Evolutionary conservation across 139 green algal genomes (phyloP).

Genomic region (Tetradesmus lagerheimii): DNA sequence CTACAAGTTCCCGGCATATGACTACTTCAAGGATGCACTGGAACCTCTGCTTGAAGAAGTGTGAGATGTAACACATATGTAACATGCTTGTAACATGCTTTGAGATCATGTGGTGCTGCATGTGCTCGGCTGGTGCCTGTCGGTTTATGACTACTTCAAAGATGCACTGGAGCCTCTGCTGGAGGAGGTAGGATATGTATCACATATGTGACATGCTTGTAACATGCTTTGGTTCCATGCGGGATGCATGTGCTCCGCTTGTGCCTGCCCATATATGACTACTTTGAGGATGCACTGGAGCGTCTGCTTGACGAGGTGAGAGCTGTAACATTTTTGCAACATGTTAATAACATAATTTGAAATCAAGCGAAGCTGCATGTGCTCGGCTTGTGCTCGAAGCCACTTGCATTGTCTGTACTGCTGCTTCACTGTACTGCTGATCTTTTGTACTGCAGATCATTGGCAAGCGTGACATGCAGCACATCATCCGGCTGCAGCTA

Average conservation of each 20-base stretch:
- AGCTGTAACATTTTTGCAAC: too few species aligned
- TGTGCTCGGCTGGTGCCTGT: constrained; percentile 24
- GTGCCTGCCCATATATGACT: too few species aligned
- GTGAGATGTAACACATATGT: not conserved
- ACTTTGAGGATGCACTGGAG: constrained; percentile 52
- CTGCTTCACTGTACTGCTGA: constrained; percentile 14
- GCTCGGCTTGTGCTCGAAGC: too few species aligned
- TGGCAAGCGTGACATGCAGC: constrained; percentile 60
- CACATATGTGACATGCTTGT: not conserved
- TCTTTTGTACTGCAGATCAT: constrained; percentile 56
- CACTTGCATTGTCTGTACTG: not conserved
- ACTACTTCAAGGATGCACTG: constrained; percentile 61
- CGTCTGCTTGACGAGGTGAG: constrained; percentile 71
- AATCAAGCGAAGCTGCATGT: not conserved
- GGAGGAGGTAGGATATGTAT: constrained; percentile 53
- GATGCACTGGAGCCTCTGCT: constrained; percentile 69
- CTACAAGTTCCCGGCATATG: constrained; percentile 77
- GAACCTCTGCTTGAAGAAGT: constrained; percentile 76
- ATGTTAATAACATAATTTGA: too few species aligned
- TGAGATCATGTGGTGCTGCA: too few species aligned
- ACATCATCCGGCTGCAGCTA: constrained; percentile 81
- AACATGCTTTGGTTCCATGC: not conserved
- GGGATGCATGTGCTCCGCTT: too few species aligned
- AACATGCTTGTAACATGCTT: too few species aligned
- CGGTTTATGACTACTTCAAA: constrained; percentile 74